phyloP scores from a whole-genome alignment of 331 rosid species.

The Erythrophleum ivorense region DNA sequence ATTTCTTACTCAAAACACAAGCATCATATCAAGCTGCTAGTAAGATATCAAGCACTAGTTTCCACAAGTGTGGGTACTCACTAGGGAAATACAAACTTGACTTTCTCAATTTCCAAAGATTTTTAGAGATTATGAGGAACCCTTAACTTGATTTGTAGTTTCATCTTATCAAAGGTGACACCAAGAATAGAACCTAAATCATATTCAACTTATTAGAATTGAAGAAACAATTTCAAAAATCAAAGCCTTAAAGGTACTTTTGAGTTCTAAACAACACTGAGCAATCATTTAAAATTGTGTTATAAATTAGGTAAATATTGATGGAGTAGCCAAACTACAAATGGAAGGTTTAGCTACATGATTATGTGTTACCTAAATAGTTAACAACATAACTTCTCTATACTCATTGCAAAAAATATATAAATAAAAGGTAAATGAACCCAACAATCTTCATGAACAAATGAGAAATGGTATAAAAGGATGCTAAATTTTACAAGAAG shows the following conservation, averaged over 20 bases:
- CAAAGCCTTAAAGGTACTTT: not conserved
- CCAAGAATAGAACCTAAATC: conserved; percentile 87
- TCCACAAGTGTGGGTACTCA: too few species aligned
- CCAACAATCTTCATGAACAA: not conserved
- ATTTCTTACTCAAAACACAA: too few species aligned
- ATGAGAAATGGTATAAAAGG: not conserved
- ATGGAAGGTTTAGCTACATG: not conserved
- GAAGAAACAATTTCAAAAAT: conserved; percentile 28
- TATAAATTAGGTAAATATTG: not conserved
- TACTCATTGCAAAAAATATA: not conserved
- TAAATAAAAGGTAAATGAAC: not conserved
- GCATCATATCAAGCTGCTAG: too few species aligned
- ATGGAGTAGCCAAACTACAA: not conserved
- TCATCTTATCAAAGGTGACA: conserved; percentile 80
- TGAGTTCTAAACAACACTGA: not conserved
- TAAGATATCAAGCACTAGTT: too few species aligned
- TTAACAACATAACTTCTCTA: not conserved
- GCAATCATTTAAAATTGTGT: not conserved
- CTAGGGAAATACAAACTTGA: too few species aligned
- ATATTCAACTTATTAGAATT: conserved; percentile 33
- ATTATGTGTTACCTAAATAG: not conserved
- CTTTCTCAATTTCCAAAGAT: too few species aligned
- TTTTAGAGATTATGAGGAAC: too few species aligned
- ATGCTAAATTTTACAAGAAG: not conserved
- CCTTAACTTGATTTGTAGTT: conserved; percentile 76